phyloP scores from a whole-genome alignment of 2,329 filamentous ascomycete genomes.

The Neospermospora avenae region DNA sequence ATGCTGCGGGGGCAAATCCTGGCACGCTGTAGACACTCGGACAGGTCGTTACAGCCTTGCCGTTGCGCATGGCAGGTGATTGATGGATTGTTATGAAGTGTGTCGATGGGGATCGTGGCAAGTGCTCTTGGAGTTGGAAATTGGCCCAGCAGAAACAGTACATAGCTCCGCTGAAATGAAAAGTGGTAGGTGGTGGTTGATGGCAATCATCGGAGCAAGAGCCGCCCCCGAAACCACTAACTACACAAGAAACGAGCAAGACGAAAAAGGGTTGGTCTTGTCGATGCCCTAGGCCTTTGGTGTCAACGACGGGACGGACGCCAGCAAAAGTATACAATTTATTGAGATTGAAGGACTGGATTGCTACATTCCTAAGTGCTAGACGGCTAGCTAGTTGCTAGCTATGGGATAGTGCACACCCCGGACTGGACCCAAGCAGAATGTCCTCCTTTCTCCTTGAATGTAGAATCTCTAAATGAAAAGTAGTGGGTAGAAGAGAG shows the following conservation, averaged over 20 bases:
- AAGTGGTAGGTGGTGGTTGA: background rate
- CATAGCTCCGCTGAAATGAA: background rate
- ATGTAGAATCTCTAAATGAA: no score
- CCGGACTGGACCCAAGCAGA: no score
- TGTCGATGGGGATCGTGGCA: background rate
- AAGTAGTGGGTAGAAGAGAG: no score
- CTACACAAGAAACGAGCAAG: background rate
- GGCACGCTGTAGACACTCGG: background rate
- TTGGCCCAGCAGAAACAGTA: background rate
- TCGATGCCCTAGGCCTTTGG: background rate
- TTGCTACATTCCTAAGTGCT: background rate
- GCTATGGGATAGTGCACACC: no score
- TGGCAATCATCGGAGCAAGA: background rate
- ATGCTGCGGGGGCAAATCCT: background rate
- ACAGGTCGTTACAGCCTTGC: background rate
- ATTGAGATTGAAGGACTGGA: background rate
- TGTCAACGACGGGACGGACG: background rate
- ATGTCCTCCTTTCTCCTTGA: no score
- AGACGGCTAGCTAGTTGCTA: background rate
- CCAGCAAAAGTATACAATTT: background rate
- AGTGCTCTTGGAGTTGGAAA: background rate
- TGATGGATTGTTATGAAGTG: background rate
- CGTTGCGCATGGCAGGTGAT: conserved; percentile 1
- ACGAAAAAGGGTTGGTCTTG: background rate
- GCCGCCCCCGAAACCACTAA: conserved; percentile 4